Evolutionary conservation across 805 yeast genomes (phyloP).

Genomic region (Ogataea philodendri): DNA sequence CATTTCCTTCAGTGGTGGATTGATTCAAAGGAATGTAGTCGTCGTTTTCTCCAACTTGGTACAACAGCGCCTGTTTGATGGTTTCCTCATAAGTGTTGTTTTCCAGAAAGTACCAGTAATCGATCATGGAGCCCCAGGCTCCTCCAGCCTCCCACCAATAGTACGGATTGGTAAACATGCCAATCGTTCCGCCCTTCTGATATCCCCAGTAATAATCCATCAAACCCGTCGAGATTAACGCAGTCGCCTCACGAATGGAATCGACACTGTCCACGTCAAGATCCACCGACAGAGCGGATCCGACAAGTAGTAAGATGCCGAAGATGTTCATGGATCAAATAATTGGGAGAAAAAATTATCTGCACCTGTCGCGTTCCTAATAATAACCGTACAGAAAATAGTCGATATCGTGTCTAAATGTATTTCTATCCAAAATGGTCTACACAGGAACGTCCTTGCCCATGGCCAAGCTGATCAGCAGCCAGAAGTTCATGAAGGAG

Average conservation of each 20-base stretch:
- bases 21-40: constrained; percentile 88
- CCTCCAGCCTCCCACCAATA: constrained; percentile 99
- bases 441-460: constrained; percentile 33
- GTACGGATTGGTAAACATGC: constrained; percentile 86
- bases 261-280: constrained; percentile 40
- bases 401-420: too few relatives aligned
- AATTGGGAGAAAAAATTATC: too few relatives aligned
- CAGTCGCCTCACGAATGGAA: constrained; percentile 51
- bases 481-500: constrained; percentile 66
- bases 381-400: too few relatives aligned
- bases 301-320: constrained; percentile 5
- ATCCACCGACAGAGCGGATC: constrained; percentile 20
- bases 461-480: constrained; percentile 44
- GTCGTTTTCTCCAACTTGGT: constrained; percentile 70
- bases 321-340: constrained; percentile 3
- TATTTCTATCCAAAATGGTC: too few relatives aligned
- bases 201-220: constrained; percentile 68
- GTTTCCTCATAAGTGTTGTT: constrained; percentile 63
- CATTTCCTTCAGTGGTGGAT: constrained; percentile 92
- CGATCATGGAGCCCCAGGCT: constrained; percentile 86
- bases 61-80: constrained; percentile 60
- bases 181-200: constrained; percentile 71
- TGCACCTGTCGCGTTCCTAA: too few relatives aligned
- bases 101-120: constrained; percentile 68
- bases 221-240: constrained; percentile 55